Evolutionary conservation across 768 basidiomycete genomes (phyloP), one percentile per base, ranked within the genome.

Genomic region (Amanita exitialis): DNA sequence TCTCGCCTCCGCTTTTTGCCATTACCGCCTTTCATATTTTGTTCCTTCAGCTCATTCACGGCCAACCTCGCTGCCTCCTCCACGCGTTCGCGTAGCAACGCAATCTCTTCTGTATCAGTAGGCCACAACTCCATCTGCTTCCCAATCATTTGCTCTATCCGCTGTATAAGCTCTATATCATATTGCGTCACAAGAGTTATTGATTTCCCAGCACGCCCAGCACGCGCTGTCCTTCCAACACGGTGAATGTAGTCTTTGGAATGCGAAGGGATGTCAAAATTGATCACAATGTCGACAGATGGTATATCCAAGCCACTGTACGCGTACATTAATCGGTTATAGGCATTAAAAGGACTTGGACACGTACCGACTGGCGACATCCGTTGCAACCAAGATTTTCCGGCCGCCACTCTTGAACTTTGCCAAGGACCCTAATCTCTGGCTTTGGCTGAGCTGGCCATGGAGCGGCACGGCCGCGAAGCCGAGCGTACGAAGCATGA

Each of bases 241-340:
- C 96, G 83, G 64, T 99, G 96, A 45, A 99, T 96, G 67, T 99
- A 99, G 65, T 98, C 96, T 71, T 99, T 98, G 13, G 94, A 97
- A 64, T 98, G 90, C 1, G 90, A 90, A 1, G 96, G 96, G 56
- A 97, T 86, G 65, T 96, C 94, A 65, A 90, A 99, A 68, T 99
- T 99, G 67, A 99, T 90, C 52, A 99, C 94, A 32, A 94, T 72
- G 62, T 99, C 96, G 35, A 99, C 96, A 23, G 86, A 80, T 9
- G 94, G 93, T 53, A 99, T 93, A 67, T 99, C 95, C 39, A 99
- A 74, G 61, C 95, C 95, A 58, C 92, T 89, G 58, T 45, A 39
- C 10, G 15, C 39, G 44, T 35, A 38, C 51, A 9, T 45, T 23
- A 53, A 36, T 15, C 27, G 20, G 27, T 7, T 37, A 28, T 21